Evolutionary conservation across 257 asterid genomes (phyloP), one percentile per base, ranked within the genome.

Genomic region (Capsicum baccatum): DNA sequence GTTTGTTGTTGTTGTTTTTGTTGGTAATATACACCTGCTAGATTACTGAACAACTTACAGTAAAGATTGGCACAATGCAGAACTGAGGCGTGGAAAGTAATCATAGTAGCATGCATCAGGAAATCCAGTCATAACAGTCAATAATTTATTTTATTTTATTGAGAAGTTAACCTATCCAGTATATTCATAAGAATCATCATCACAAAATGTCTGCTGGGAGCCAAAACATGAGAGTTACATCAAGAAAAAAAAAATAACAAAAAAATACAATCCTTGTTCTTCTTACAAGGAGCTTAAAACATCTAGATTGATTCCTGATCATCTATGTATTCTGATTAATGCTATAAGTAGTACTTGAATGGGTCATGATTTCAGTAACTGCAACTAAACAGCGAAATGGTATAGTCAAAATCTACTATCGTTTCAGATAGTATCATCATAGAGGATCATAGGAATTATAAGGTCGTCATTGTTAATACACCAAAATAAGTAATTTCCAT

Each of bases 341-440:
- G 33, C 8, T 13, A 54, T 54, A 78, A 52, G 64, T 26, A 50
- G 6, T 54, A 26, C 50, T 54, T 52, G 26, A 50, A 76, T 8
- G 64, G 44, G 26, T 21, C 81, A 14, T 14, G 26, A 52, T 76
- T 76, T 33, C 50, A 52, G 6, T 78, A 78, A 54, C 81, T 21
- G 64, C 64, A 26, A 78, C 64, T 15, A 9, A 33, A 52, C 64
- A 54, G 14, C 54, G 15, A 78, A 76, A 54, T 21, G 14, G 26
- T 52, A 19, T 26, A 21, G 44, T 6, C 58, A 50, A 13, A 74
- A 74, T 74, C 80, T 74, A 74, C 60, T 6, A 52, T 21, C 21
- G 50, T 78, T 52, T 78, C 64, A 54, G 81, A 78, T 55, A 54
- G 54, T 26, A 78, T 76, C 48, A 52, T 78, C 81, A 26, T 52